Evolutionary conservation across 257 asterid genomes (phyloP), one percentile per base, ranked within the genome.

Genomic region (Solanum chiquidenum): DNA sequence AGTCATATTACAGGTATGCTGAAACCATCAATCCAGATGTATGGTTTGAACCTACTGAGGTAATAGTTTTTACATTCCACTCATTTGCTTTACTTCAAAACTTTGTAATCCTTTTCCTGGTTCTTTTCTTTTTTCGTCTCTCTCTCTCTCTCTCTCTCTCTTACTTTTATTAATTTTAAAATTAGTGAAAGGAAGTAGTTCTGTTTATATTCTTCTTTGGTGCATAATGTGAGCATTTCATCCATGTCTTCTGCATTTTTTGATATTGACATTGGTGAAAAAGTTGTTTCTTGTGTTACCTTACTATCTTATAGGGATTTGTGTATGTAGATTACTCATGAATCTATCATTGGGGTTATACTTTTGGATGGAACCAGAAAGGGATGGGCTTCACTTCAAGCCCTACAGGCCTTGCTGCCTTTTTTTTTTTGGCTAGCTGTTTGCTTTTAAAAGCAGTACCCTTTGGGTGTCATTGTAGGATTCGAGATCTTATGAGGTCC

Each of bases 11-110:
- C 91, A 94, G 98, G 90, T 94, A 92, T 90, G 89, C 96, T 7
- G 99, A 95, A 86, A 88, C 93, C 75, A 83, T 92, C 86, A 91
- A 90, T 87, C 99, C 99, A 73, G 99, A 97, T 93, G 98, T 97
- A 71, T 97, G 99, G 99, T 97, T 96, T 90, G 99, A 97, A 90
- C 95, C 99, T 38, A 91, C 94, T 29, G 97, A 96, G 99, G 99
- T 97, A 95, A 84, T 88, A 85, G 80, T 79, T 20, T 13, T 35
- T 68, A 85, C 66, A 77, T 89, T 86, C 16, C 69, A 33, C 12
- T 27, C 10, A 12, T 40, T 25, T 73, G 42, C 46, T 31, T 9
- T 37, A 13, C 83, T 86, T 72, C 68, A 46, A 46, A 79, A 49
- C 85, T 49, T 80, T 80, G 40, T 49, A 46, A 46, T 46, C 66